Percentiles rank a stretch among this genome's conserved stretches.
phyloP scores from a whole-genome alignment of 1,284 basidiomycete species.

The Schizophyllum amplum region DNA sequence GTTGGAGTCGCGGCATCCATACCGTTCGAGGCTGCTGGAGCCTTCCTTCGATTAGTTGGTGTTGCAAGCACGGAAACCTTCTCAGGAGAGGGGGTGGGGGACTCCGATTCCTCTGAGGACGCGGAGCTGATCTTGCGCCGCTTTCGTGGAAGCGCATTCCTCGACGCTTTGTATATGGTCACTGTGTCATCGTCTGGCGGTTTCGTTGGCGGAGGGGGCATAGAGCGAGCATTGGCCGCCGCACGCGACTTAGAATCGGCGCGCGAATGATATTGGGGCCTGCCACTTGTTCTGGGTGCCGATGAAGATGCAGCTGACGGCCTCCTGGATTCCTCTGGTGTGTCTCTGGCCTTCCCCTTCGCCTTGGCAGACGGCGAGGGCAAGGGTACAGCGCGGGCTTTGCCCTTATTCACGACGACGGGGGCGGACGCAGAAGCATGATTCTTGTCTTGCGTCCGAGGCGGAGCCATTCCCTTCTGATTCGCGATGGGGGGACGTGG shows the following conservation, averaged over 20 bases:
- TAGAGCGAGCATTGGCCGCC: not conserved
- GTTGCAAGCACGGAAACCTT: not conserved
- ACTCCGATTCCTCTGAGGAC: not conserved
- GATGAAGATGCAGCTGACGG: not conserved
- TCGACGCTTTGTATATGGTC: not conserved
- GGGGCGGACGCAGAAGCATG: constrained; percentile 4
- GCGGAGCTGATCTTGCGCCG: not conserved
- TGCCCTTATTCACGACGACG: not conserved
- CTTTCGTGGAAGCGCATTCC: not conserved
- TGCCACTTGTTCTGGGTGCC: not conserved
- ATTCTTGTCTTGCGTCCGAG: constrained; percentile 13
- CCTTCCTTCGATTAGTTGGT: not conserved
- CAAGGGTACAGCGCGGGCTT: not conserved
- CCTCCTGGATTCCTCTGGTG: not conserved
- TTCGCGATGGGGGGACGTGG: constrained; percentile 16
- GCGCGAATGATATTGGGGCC: not conserved
- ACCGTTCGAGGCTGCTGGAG: too few relatives aligned
- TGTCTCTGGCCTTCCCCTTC: not conserved
- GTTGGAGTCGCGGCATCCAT: too few relatives aligned
- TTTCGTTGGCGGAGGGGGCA: not conserved
- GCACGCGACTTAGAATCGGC: not conserved
- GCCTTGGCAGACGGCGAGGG: not conserved
- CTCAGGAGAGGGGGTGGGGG: not conserved
- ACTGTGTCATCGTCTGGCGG: not conserved
- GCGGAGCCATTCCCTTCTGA: constrained; percentile 5